These are phyloP conservation scores for Magnusiomyces ingens DNA, from an alignment of 1,139 yeast species.

Conservation along the genomic window DNA sequence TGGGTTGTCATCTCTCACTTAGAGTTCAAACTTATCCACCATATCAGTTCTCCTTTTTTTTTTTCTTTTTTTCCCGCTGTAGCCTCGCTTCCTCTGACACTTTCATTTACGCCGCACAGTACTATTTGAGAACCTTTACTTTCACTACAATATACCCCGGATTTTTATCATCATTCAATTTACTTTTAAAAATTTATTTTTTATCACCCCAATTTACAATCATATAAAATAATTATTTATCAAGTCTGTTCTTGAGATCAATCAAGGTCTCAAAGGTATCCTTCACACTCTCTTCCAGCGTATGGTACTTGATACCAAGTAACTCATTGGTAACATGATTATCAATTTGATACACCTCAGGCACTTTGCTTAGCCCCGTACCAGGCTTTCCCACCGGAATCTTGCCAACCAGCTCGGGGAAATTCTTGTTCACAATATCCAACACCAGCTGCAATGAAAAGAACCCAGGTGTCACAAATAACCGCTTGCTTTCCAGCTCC, in stretches of 20 bases:
- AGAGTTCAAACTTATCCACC: too few relatives aligned
- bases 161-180: neutral
- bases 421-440: slow-evolving; percentile 34
- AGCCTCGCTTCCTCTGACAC: too few relatives aligned
- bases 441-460: slow-evolving; percentile 34
- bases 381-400: slow-evolving; percentile 16
- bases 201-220: neutral
- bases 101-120: too few relatives aligned
- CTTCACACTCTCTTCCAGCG: slow-evolving; percentile 12
- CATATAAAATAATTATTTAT: neutral
- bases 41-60: too few relatives aligned
- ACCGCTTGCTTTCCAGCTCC: slow-evolving; percentile 37
- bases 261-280: slow-evolving; percentile 13
- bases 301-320: slow-evolving; percentile 11
- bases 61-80: too few relatives aligned
- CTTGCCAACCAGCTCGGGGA: slow-evolving; percentile 34
- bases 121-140: too few relatives aligned
- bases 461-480: slow-evolving; percentile 37
- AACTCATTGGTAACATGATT: slow-evolving; percentile 12
- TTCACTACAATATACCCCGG: too few relatives aligned
- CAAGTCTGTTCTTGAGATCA: slow-evolving; percentile 9
- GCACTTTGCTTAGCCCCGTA: slow-evolving; percentile 9
- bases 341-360: slow-evolving; percentile 4
- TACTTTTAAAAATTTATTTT: neutral
- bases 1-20: too few relatives aligned